A percentile compares a stretch with the other conserved stretches of the same genome.
Evolutionary conservation across 495 filamentous ascomycete species (phyloP).

Genomic region (Penicillium dipodomyicola): DNA sequence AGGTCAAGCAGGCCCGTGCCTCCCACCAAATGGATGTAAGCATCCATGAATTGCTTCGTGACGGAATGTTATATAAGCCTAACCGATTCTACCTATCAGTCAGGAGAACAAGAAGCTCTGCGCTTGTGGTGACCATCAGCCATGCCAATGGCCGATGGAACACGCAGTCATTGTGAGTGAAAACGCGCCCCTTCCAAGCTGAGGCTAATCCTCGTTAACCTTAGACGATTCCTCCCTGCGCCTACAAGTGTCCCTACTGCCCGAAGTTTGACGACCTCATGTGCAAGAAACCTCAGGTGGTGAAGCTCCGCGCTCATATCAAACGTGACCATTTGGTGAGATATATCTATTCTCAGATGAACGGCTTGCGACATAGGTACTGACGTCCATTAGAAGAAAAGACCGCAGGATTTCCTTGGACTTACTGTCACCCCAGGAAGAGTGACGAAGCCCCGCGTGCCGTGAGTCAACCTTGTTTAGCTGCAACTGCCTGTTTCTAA

Average conservation of each 20-base stretch:
- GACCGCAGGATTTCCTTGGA: not conserved
- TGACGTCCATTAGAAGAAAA: not conserved
- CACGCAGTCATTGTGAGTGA: not conserved
- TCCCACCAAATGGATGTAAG: not conserved
- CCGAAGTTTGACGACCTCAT: not conserved
- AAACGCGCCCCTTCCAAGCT: not conserved
- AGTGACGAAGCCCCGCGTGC: not conserved
- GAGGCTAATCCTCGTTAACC: not conserved
- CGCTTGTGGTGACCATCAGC: not conserved
- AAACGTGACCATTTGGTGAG: not conserved
- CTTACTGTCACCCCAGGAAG: not conserved
- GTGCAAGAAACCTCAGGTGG: not conserved
- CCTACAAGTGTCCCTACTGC: conserved; percentile 4
- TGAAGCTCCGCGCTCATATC: not conserved
- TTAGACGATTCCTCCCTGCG: not conserved
- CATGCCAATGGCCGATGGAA: conserved; percentile 2
- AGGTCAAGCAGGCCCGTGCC: not conserved
- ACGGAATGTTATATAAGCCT: not conserved
- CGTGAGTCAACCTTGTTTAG: not conserved
- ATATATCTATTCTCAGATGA: too few species aligned
- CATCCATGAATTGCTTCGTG: not conserved
- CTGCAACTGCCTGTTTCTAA: not conserved
- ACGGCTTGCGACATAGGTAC: not conserved
- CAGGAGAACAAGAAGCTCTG: not conserved
- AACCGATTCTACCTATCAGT: not conserved